A percentile compares a stretch with the other conserved stretches of the same genome.
Conservation (phyloP, 2,329 filamentous ascomycete genomes). For the Scedosporium apiospermum region DNA sequence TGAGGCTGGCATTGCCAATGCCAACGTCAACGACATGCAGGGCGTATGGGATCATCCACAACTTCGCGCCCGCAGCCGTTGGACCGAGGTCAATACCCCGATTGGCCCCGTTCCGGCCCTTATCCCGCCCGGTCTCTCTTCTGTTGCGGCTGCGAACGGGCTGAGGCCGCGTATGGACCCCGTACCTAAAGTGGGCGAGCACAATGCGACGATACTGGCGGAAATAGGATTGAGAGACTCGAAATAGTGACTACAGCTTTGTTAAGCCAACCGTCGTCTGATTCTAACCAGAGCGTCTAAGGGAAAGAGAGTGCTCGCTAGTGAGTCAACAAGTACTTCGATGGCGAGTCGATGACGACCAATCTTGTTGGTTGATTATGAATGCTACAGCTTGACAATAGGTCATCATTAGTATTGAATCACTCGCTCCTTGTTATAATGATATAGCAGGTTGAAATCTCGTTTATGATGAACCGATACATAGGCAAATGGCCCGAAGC, state of each 20-base stretch:
- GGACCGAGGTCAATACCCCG: conserved; percentile 39
- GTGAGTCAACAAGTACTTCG: too few species aligned
- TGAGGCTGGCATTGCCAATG: conserved; percentile 41
- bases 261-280: background rate
- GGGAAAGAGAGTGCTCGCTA: too few species aligned
- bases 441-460: too few species aligned
- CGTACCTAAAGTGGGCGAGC: conserved; percentile 39
- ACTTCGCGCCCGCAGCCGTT: conserved; percentile 37
- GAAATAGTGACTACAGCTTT: background rate
- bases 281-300: background rate
- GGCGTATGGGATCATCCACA: conserved; percentile 45
- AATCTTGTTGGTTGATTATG: too few species aligned
- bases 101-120: conserved; percentile 36
- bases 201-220: conserved; percentile 34
- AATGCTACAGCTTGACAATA: too few species aligned
- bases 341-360: too few species aligned
- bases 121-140: conserved; percentile 34
- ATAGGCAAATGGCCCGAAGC: too few species aligned
- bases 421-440: too few species aligned
- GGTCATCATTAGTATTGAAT: too few species aligned
- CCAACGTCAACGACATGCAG: conserved; percentile 44
- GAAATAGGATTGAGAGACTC: conserved; percentile 27
- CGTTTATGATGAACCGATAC: too few species aligned
- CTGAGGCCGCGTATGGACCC: conserved; percentile 27
- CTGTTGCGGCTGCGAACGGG: background rate